Evolutionary conservation across 352 stramenopile species (phyloP).

Genomic region (Globisporangium uncinulatum): DNA sequence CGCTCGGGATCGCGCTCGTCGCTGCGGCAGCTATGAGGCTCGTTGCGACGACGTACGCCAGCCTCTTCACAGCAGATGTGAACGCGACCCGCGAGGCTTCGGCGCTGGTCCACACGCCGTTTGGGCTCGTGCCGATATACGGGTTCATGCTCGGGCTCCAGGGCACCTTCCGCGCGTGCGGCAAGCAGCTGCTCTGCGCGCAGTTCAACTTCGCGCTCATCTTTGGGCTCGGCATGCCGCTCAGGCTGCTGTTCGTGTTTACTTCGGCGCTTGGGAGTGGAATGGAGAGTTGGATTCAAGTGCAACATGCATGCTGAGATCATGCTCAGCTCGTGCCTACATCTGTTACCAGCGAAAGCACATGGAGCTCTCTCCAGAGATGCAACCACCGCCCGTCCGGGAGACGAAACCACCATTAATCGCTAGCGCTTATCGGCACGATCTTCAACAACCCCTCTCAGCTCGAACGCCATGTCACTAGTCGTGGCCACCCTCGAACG

Average conservation of each 20-base stretch:
- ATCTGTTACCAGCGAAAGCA: too few relatives aligned
- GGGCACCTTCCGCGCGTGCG: slow-evolving; percentile 15
- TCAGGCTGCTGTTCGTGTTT: slow-evolving; percentile 12
- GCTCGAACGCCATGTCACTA: too few relatives aligned
- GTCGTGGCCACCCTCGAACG: too few relatives aligned
- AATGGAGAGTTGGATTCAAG: too few relatives aligned
- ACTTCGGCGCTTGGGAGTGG: too few relatives aligned
- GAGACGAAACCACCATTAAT: too few relatives aligned
- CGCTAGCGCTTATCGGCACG: too few relatives aligned
- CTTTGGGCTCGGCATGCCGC: slow-evolving; percentile 18
- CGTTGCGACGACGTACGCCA: slow-evolving; percentile 13
- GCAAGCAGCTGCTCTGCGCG: slow-evolving; percentile 15
- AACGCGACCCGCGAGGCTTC: slow-evolving; percentile 3
- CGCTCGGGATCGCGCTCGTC: slow-evolving; percentile 9
- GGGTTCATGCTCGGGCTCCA: slow-evolving; percentile 11
- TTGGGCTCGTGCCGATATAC: slow-evolving; percentile 9
- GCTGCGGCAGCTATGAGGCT: slow-evolving; percentile 19
- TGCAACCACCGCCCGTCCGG: too few relatives aligned
- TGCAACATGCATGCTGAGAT: too few relatives aligned
- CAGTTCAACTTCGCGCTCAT: slow-evolving; percentile 16
- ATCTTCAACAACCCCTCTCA: too few relatives aligned
- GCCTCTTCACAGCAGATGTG: slow-evolving; percentile 12
- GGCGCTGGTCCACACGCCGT: slow-evolving; percentile 4
- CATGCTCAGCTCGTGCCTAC: too few relatives aligned
- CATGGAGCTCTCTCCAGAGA: too few relatives aligned